Evolutionary conservation across 2,329 filamentous ascomycete species (phyloP), one percentile per base, ranked within the genome.

Genomic region (Fusarium praegraminearum): DNA sequence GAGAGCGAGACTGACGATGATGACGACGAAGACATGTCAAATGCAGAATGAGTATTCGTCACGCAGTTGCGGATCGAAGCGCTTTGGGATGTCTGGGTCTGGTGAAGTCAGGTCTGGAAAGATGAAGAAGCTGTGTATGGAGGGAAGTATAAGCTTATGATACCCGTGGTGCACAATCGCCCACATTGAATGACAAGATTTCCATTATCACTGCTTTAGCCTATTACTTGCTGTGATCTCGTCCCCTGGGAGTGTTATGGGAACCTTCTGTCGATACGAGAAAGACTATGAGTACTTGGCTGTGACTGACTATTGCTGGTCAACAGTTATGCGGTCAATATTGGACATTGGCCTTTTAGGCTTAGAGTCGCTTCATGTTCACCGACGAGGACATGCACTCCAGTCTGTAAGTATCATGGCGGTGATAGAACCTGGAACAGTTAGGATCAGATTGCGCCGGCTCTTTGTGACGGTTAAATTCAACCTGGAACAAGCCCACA

Each of bases 1-100:
- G 74, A 78, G 6, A 69, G 75, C 46, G 71, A 74, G 9, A 72
- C 70, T 10, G 71, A 70, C n/a, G 73, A 77, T 6, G 71, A 75
- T 11, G 75, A 76, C 10, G 73, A 75, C 8, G 75, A 72, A 30
- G 75, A 78, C 44, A 70, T 76, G 40, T 63, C 68, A 10, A 76
- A 76, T 70, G 56, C 58, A 44, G 73, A 71, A 18, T 74, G 57
- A 49, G 49, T 13, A 20, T 20, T 51, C 13, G n/a, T 11, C 24
- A 30, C 24, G 35, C n/a, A 51, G 35, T 30, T 22, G 13, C 9
- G 24, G 49, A 26, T 28, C 24, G 6, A 22, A 16, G 20, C n/a
- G 18, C 24, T 26, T 15, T n/a, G 8, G 9, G n/a, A 24, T 22
- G n/a, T 16, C n/a, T 10, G 13, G 24, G 45, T 33, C 28, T 32